These are phyloP conservation scores for Beta macrorhiza DNA, from an alignment of 179 eudicot genomes.

Conservation along the genomic window DNA sequence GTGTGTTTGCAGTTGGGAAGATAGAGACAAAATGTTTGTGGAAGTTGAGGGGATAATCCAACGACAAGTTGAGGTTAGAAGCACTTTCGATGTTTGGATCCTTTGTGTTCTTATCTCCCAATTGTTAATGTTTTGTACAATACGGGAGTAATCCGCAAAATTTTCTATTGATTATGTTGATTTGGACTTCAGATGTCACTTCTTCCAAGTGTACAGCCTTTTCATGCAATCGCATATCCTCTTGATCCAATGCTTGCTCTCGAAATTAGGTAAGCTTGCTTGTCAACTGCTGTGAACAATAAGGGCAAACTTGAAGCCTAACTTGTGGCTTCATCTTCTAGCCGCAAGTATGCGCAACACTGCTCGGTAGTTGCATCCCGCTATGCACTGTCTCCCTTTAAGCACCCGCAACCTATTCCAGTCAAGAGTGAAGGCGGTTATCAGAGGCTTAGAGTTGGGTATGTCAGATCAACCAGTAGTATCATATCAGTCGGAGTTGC, in stretches of 20 bases:
- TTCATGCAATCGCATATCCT: constrained; percentile 96
- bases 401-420: constrained; percentile 63
- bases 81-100: not conserved
- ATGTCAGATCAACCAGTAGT: constrained; percentile 28
- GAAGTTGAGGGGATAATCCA: constrained; percentile 87
- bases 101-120: not conserved
- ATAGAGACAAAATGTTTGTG: constrained; percentile 73
- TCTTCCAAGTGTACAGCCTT: constrained; percentile 95
- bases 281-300: not conserved
- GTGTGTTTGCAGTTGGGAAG: constrained; percentile 96
- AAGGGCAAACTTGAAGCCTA: constrained; percentile 10
- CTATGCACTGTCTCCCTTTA: constrained; percentile 66
- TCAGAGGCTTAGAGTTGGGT: constrained; percentile 80
- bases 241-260: constrained; percentile 85
- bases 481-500: constrained; percentile 4
- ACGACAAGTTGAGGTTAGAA: constrained; percentile 76
- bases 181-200: constrained; percentile 62
- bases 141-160: not conserved
- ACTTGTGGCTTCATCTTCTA: constrained; percentile 34
- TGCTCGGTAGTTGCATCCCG: constrained; percentile 87
- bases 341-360: constrained; percentile 85
- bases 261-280: constrained; percentile 61
- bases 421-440: constrained; percentile 58
- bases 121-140: not conserved
- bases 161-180: constrained; percentile 6